Evolutionary conservation across 805 yeast species (phyloP).

Genomic region (Hanseniaspora hatyaiensis): DNA sequence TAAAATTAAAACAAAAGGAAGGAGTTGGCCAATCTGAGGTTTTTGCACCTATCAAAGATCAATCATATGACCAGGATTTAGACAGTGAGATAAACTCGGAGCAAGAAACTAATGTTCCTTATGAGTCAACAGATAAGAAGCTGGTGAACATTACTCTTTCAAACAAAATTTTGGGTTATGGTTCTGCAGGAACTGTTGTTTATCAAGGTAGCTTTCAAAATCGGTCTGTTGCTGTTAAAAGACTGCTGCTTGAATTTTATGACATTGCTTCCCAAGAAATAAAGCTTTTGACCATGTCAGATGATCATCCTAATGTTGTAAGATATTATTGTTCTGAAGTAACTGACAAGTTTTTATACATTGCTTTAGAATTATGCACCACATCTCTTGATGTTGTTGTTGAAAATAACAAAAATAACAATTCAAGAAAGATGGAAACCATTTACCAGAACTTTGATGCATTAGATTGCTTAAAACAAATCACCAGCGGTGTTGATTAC

Average conservation of each 20-base stretch:
- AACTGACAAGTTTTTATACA: slow-evolving; percentile 75
- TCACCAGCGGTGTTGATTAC: slow-evolving; percentile 75
- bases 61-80: slow-evolving; percentile 47
- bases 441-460: slow-evolving; percentile 37
- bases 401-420: slow-evolving; percentile 35
- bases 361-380: slow-evolving; percentile 83
- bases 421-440: slow-evolving; percentile 28
- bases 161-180: slow-evolving; percentile 76
- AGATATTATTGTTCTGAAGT: slow-evolving; percentile 89
- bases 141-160: slow-evolving; percentile 51
- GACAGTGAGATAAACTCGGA: slow-evolving; percentile 42
- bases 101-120: slow-evolving; percentile 13
- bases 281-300: slow-evolving; percentile 76
- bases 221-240: slow-evolving; percentile 89
- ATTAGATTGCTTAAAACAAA: slow-evolving; percentile 52
- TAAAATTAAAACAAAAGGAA: slow-evolving; percentile 15
- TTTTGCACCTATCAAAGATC: slow-evolving; percentile 16
- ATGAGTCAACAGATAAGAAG: slow-evolving; percentile 23
- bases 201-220: slow-evolving; percentile 80
- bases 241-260: slow-evolving; percentile 86
- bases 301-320: slow-evolving; percentile 90
- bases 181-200: slow-evolving; percentile 94
- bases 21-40: slow-evolving; percentile 15
- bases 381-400: slow-evolving; percentile 81
- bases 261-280: slow-evolving; percentile 92